A percentile compares a stretch with the other conserved stretches of the same genome.
phyloP scores from a whole-genome alignment of 352 stramenopile genomes.

The Phytophthora pinifolia region DNA sequence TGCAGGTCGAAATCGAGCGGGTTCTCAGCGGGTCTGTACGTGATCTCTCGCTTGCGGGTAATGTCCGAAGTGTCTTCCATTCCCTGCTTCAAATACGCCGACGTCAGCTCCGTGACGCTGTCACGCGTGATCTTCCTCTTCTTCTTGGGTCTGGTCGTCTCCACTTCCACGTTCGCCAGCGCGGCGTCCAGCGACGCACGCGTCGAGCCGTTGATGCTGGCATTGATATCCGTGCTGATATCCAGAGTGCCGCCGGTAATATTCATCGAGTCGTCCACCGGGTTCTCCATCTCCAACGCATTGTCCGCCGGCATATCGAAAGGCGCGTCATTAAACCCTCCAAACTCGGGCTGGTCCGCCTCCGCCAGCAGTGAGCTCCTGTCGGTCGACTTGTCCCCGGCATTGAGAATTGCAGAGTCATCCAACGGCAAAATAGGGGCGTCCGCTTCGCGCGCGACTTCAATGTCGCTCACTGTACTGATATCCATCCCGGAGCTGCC shows the following conservation, averaged over 20 bases:
- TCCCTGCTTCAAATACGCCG: constrained; percentile 71
- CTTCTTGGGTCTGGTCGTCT: constrained; percentile 57
- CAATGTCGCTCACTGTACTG: constrained; percentile 78
- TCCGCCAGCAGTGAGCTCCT: constrained; percentile 32
- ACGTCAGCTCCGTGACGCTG: constrained; percentile 77
- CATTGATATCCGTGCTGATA: constrained; percentile 70
- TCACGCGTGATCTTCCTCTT: constrained; percentile 84
- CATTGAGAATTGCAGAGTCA: constrained; percentile 52
- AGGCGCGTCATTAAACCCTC: constrained; percentile 52
- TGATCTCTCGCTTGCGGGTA: constrained; percentile 51
- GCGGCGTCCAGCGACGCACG: constrained; percentile 68
- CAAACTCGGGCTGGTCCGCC: constrained; percentile 48
- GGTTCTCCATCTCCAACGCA: constrained; percentile 46
- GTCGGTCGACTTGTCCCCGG: constrained; percentile 51
- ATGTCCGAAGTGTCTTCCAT: constrained; percentile 83
- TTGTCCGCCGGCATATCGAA: constrained; percentile 49
- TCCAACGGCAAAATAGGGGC: constrained; percentile 47
- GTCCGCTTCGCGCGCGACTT: constrained; percentile 78
- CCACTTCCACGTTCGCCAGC: constrained; percentile 46
- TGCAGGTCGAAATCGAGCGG: constrained; percentile 24
- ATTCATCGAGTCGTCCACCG: constrained; percentile 35
- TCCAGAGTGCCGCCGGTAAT: constrained; percentile 51
- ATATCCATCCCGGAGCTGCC: constrained; percentile 55
- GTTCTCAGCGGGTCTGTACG: constrained; percentile 19
- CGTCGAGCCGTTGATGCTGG: constrained; percentile 62